Evolutionary conservation across 2,329 filamentous ascomycete species (phyloP).

Genomic region (Onygena corvina): DNA sequence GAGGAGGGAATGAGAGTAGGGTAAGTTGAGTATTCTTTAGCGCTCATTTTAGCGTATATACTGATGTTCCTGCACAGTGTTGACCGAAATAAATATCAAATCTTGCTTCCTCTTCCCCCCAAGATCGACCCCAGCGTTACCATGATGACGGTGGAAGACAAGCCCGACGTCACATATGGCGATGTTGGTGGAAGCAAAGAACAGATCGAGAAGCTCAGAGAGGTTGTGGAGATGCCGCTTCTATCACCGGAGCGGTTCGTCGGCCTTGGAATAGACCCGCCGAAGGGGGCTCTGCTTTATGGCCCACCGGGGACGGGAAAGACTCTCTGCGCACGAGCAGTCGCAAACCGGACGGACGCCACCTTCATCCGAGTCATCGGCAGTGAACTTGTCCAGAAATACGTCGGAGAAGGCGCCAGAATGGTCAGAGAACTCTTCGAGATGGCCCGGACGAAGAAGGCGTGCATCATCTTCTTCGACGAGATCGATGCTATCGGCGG

Average conservation of each 20-base stretch:
- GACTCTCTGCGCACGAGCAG: conserved; percentile 91
- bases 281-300: conserved; percentile 92
- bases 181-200: conserved; percentile 99
- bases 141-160: conserved; percentile 99
- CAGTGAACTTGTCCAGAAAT: conserved; percentile 95
- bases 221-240: conserved; percentile 97
- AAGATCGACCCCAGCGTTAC: conserved; percentile 99
- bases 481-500: conserved; percentile 95
- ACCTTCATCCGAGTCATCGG: conserved; percentile 98
- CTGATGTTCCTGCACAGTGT: conserved; percentile 42
- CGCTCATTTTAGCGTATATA: not conserved
- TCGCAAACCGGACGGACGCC: conserved; percentile 94
- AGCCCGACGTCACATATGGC: conserved; percentile 96
- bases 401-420: conserved; percentile 91
- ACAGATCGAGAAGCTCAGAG: conserved; percentile 96
- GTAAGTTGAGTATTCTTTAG: conserved; percentile 29
- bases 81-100: conserved; percentile 98
- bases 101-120: conserved; percentile 84
- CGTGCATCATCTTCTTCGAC: conserved; percentile 99
- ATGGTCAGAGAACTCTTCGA: conserved; percentile 99
- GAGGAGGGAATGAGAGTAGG: conserved; percentile 98
- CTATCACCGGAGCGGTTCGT: conserved; percentile 95
- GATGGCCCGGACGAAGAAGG: conserved; percentile 99
- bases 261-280: conserved; percentile 95
- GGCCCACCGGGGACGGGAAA: conserved; percentile 97